These are phyloP conservation scores for Ceratobasidium sp. DNA, from an alignment of 1,284 basidiomycete genomes.

Conservation along the genomic window DNA sequence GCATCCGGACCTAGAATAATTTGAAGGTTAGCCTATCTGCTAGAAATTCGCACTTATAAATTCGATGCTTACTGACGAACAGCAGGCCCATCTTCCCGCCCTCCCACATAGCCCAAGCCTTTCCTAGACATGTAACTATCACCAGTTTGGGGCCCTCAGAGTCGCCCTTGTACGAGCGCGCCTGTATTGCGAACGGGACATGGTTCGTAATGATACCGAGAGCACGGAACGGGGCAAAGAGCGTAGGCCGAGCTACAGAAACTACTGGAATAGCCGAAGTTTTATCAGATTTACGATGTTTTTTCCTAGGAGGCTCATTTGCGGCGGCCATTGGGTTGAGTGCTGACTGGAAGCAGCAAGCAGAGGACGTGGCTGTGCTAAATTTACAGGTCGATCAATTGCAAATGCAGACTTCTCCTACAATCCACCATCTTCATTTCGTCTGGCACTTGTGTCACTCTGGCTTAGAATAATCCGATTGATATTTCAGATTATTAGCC, in stretches of 20 bases:
- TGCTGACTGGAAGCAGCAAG: conserved; percentile 13
- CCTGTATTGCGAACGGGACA: conserved; percentile 91
- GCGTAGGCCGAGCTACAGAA: conserved; percentile 50
- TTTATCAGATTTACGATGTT: conserved; percentile 24
- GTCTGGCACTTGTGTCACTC: too few species aligned
- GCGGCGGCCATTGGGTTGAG: not conserved
- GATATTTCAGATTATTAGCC: not conserved
- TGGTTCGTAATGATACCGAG: conserved; percentile 93
- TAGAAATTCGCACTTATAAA: conserved; percentile 43
- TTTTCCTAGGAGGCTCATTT: conserved; percentile 37
- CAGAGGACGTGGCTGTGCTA: conserved; percentile 41
- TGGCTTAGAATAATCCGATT: too few species aligned
- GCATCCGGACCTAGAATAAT: conserved; percentile 78
- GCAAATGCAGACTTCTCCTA: conserved; percentile 22
- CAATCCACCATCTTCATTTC: not conserved
- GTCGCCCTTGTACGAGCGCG: conserved; percentile 88
- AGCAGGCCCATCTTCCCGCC: conserved; percentile 92
- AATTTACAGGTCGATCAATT: conserved; percentile 42
- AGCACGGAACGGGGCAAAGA: conserved; percentile 96
- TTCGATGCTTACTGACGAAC: conserved; percentile 83
- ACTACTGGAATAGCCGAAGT: not conserved
- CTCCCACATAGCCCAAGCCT: conserved; percentile 97
- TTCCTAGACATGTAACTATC: conserved; percentile 90
- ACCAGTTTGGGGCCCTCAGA: conserved; percentile 85
- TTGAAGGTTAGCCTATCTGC: conserved; percentile 15